Evolutionary conservation across 345 rosid genomes (phyloP), one percentile per base, ranked within the genome.

Genomic region (Camelina hispida): DNA sequence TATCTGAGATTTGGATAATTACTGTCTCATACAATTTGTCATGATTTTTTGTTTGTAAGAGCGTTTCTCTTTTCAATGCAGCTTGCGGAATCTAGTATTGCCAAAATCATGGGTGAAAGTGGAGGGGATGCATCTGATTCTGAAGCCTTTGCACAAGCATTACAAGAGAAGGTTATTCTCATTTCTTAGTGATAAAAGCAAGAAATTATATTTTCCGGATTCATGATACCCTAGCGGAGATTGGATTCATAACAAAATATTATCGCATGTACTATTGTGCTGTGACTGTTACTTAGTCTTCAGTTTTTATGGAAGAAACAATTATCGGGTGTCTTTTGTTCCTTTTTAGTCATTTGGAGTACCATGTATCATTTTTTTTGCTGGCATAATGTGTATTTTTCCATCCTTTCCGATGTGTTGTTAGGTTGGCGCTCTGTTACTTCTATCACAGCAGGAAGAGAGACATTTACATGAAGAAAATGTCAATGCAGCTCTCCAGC

Each of bases 381-480:
- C 32, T 56, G 20, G 62, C 35, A 11, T 76, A 16, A 54, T 72
- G 30, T 34, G 32, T 64, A 12, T 72, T 51, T 58, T 58, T 32
- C 34, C 22, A 48, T 71, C 66, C 76, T 54, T 60, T 25, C 30
- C 51, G 62, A 68, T 66, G 46, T 63, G 59, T 75, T 79, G 48
- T 60, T 84, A 96, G 99, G 96, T 93, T 74, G 83, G 87, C 18
- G 83, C 96, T 38, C 82, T 96, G 28, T 76, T 96, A 65, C 96
- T 96, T 79, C 69, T 96, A 73, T 93, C 99, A 8, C 98, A 96
- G 81, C 89, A 93, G 80, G 99, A 91, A 76, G 99, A 93, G 83
- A 87, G 98, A 70, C 96, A 93, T 84, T 81, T 93, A 69, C 83
- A 93, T 78, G 97, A 96, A 80, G 89, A 79, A 83, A 96, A 96